A percentile compares a stretch with the other conserved stretches of the same genome.
Evolutionary conservation across 176 grass and related monocot genomes (phyloP).

Genomic region (Cymbopogon citratus): DNA sequence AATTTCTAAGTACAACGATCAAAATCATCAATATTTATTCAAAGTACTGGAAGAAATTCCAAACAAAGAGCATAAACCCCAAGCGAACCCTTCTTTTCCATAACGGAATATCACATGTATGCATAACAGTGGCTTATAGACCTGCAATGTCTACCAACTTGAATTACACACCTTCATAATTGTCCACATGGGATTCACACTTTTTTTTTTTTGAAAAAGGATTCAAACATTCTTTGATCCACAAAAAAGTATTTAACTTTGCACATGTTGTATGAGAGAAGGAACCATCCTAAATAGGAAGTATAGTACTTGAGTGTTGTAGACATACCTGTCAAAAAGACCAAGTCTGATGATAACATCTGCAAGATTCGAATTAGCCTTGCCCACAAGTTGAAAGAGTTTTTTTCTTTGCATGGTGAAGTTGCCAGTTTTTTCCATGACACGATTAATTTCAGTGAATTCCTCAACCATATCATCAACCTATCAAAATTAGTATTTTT

Average conservation of each 20-base stretch:
- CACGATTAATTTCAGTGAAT: constrained; percentile 93
- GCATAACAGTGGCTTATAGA: not conserved
- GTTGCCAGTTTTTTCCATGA: constrained; percentile 88
- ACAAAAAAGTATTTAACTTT: not conserved
- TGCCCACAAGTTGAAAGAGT: constrained; percentile 97
- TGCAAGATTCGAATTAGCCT: constrained; percentile 85
- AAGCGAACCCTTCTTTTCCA: not conserved
- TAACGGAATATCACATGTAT: not conserved
- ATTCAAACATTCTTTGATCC: constrained; percentile 1
- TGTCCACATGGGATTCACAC: not conserved
- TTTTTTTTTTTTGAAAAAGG: no score
- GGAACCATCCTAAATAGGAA: not conserved
- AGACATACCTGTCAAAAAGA: constrained; percentile 82
- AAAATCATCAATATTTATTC: constrained; percentile 23
- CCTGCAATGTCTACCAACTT: not conserved
- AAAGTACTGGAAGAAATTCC: not conserved
- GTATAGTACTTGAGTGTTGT: not conserved
- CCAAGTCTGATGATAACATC: constrained; percentile 91
- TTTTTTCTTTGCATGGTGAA: constrained; percentile 95
- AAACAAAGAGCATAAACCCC: constrained; percentile 5
- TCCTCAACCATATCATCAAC: constrained; percentile 98
- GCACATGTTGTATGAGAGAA: not conserved
- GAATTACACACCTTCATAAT: not conserved
- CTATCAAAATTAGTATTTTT: constrained; percentile 34
- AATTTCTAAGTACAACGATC: not conserved